A percentile compares a stretch with the other conserved stretches of the same genome.
Evolutionary conservation across 805 yeast species (phyloP).

Genomic region (Saturnispora sekii): DNA sequence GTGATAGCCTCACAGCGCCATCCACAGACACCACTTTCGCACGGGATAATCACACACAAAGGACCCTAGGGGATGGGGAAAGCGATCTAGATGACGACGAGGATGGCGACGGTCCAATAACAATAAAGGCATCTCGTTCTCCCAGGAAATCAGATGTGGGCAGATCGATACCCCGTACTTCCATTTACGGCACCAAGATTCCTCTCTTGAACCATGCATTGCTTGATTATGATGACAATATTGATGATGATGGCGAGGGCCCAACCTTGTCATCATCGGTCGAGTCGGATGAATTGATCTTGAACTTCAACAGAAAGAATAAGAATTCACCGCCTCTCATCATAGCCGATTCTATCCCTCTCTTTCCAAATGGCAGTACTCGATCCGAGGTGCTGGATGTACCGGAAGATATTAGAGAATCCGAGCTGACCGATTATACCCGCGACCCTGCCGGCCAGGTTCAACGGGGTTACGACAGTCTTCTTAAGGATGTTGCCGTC

Average conservation of each 20-base stretch:
- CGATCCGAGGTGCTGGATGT: constrained; percentile 12
- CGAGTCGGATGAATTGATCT: constrained; percentile 6
- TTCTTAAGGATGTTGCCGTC: constrained; percentile 5
- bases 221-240: too few species aligned
- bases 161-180: too few species aligned
- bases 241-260: too few species aligned
- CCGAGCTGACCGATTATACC: neutral
- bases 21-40: neutral
- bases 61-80: constrained; percentile 2
- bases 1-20: neutral
- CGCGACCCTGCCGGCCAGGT: constrained; percentile 10
- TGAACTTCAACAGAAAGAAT: constrained; percentile 8
- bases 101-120: constrained; percentile 3
- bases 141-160: too few species aligned
- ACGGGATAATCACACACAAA: neutral
- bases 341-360: neutral
- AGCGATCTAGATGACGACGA: constrained; percentile 1
- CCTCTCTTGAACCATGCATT: too few species aligned
- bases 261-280: too few species aligned
- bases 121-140: too few species aligned
- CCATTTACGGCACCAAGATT: too few species aligned
- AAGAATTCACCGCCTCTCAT: neutral
- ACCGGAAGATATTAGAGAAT: constrained; percentile 9
- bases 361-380: neutral
- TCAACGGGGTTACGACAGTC: constrained; percentile 1